Evolutionary conservation across 768 basidiomycete species (phyloP).

Genomic region (Ramaria sp.): DNA sequence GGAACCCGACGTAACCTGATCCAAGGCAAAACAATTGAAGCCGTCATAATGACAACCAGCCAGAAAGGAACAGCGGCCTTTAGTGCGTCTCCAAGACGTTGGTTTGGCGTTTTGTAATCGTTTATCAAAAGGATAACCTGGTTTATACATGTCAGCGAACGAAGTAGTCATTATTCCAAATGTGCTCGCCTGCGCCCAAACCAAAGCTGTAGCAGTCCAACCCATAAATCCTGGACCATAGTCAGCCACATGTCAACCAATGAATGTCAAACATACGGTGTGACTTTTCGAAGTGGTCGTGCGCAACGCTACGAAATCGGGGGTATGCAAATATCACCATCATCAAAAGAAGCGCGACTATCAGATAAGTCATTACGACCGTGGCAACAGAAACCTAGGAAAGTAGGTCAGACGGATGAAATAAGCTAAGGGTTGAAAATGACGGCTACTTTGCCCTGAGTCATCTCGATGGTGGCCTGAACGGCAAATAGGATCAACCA

Average conservation of each 20-base stretch:
- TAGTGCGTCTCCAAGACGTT: constrained; percentile 33
- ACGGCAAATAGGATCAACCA: constrained; percentile 43
- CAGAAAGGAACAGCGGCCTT: constrained; percentile 40
- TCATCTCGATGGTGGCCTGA: constrained; percentile 40
- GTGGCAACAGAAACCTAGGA: background rate
- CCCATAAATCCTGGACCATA: constrained; percentile 28
- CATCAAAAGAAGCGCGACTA: constrained; percentile 34
- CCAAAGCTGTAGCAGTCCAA: constrained; percentile 41
- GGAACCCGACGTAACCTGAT: constrained; percentile 38
- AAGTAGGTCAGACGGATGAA: background rate
- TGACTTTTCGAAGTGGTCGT: constrained; percentile 43
- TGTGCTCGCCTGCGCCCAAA: constrained; percentile 34
- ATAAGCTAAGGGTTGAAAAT: background rate
- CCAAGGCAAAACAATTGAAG: constrained; percentile 53
- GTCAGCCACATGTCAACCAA: background rate
- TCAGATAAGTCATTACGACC: constrained; percentile 39
- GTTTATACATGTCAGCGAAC: background rate
- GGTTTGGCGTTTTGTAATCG: constrained; percentile 32
- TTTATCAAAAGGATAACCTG: constrained; percentile 42
- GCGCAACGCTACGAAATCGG: constrained; percentile 31
- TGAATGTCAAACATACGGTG: constrained; percentile 26
- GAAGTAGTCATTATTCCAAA: background rate
- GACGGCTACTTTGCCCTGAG: constrained; percentile 18
- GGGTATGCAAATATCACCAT: constrained; percentile 47
- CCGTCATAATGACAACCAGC: constrained; percentile 42